Evolutionary conservation across 305 asterid genomes (phyloP), one percentile per base, ranked within the genome.

Genomic region (Fraxinus baroniana): DNA sequence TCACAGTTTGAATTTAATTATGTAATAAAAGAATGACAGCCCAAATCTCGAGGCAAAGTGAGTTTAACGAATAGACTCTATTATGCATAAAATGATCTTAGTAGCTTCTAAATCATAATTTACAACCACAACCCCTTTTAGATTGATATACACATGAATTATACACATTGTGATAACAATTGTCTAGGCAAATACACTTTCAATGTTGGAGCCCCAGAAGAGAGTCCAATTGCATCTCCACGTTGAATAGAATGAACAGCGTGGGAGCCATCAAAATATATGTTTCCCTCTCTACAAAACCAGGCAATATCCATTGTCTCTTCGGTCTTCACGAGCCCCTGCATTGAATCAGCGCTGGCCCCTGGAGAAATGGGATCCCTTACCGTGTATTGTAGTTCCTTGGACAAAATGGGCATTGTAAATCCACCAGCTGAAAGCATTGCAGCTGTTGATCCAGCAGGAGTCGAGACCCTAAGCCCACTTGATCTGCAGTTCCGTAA

Each of bases 371-470:
- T 95, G 74, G 98, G 97, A 86, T 95, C 99, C 82, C 99, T 91
- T 71, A 95, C 99, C 88, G 92, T 83, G 84, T 92, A 95, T 62
- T 95, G 99, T 64, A 95, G 94, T 76, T 95, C 97, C 85, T 85
- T 89, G 32, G 98, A 93, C 22, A 90, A 86, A 81, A 92, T 80
- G 30, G 97, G 98, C 97, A 92, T 91, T 26, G 77, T 80, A 32
- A 76, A 87, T 83, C 99, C 99, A 82, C 99, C 97, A 0, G 94
- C 91, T 15, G 98, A 95, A 81, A 86, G 97, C 90, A 95, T 90
- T 46, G 99, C 99, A 82, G 99, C 99, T 17, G 98, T 93, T 83
- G 99, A 95, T 86, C 98, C 98, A 18, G 98, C 98, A 46, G 96
- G 93, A 28, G 98, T 93, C 9, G 97, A 95, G 79, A 89, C 97